Percentiles rank a stretch among this genome's conserved stretches.
phyloP scores from a whole-genome alignment of 23 red algal genomes.

The Gracilariopsis chorda region DNA sequence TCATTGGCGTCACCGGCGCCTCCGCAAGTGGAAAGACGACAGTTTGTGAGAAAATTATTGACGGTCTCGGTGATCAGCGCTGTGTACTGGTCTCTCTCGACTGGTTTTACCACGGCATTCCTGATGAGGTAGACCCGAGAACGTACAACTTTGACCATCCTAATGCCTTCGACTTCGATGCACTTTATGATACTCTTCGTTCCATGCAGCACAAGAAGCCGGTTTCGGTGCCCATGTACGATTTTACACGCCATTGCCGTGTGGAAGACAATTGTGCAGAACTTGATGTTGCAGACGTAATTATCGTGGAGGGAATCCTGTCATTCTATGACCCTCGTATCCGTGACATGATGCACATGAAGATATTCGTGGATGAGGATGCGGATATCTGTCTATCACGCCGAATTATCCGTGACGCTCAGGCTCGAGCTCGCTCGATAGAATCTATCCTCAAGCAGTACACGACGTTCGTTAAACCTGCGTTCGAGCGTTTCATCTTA shows the following conservation, averaged over 20 bases:
- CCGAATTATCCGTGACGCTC: constrained; percentile 80
- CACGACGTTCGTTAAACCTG: constrained; percentile 91
- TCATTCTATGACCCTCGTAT: constrained; percentile 88
- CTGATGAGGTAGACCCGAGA: constrained; percentile 5
- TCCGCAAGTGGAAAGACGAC: constrained; percentile 95
- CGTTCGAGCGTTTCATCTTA: constrained; percentile 84
- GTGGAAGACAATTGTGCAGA: constrained; percentile 36
- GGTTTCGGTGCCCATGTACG: constrained; percentile 85
- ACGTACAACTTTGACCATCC: constrained; percentile 98
- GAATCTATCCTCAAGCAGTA: constrained; percentile 89
- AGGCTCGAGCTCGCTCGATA: constrained; percentile 61
- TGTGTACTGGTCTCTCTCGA: constrained; percentile 90
- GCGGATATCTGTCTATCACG: constrained; percentile 91
- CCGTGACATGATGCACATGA: constrained; percentile 93
- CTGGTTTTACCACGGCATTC: constrained; percentile 96
- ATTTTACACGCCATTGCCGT: constrained; percentile 79
- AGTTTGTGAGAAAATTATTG: constrained; percentile 90
- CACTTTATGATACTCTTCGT: constrained; percentile 61
- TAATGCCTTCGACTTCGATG: constrained; percentile 95
- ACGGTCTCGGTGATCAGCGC: constrained; percentile 75
- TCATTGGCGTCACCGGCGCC: constrained; percentile 96
- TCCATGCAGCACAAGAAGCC: constrained; percentile 29
- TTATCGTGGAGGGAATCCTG: constrained; percentile 98
- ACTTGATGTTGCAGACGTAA: constrained; percentile 77
- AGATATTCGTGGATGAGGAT: constrained; percentile 99